Evolutionary conservation across 768 basidiomycete genomes (phyloP).

Genomic region (Coprinellus micaceus): DNA sequence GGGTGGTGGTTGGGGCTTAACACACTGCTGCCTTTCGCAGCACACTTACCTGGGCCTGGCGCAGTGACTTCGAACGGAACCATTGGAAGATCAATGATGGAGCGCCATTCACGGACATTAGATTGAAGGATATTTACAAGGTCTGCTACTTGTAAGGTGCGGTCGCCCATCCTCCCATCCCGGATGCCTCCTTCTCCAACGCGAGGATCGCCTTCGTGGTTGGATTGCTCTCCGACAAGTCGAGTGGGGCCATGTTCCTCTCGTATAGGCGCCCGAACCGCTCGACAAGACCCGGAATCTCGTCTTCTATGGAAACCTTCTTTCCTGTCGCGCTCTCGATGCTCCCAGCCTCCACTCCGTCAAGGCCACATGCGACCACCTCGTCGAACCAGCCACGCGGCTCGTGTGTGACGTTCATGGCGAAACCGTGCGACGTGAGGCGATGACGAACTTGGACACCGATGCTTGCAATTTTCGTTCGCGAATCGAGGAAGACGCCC

Average conservation of each 20-base stretch:
- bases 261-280: constrained; percentile 47
- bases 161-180: constrained; percentile 39
- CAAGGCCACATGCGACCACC: constrained; percentile 88
- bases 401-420: constrained; percentile 82
- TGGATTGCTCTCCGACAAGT: constrained; percentile 40
- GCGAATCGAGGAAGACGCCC: constrained; percentile 81
- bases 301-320: constrained; percentile 40
- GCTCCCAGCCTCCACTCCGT: constrained; percentile 75
- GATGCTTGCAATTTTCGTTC: constrained; percentile 89
- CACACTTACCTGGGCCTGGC: neutral
- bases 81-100: neutral
- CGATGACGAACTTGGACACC: constrained; percentile 95
- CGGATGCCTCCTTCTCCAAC: constrained; percentile 43
- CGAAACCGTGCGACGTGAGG: constrained; percentile 92
- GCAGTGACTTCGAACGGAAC: neutral
- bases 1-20: neutral
- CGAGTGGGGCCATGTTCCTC: constrained; percentile 45
- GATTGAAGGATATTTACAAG: neutral
- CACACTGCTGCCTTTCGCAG: neutral
- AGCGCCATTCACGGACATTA: neutral
- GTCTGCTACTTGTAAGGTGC: constrained; percentile 17
- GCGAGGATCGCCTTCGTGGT: constrained; percentile 44
- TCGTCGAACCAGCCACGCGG: constrained; percentile 82
- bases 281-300: constrained; percentile 48
- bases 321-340: constrained; percentile 46